Evolutionary conservation across 2,329 filamentous ascomycete species (phyloP), one percentile per base, ranked within the genome.

Genomic region (Didymella keratinophila): DNA sequence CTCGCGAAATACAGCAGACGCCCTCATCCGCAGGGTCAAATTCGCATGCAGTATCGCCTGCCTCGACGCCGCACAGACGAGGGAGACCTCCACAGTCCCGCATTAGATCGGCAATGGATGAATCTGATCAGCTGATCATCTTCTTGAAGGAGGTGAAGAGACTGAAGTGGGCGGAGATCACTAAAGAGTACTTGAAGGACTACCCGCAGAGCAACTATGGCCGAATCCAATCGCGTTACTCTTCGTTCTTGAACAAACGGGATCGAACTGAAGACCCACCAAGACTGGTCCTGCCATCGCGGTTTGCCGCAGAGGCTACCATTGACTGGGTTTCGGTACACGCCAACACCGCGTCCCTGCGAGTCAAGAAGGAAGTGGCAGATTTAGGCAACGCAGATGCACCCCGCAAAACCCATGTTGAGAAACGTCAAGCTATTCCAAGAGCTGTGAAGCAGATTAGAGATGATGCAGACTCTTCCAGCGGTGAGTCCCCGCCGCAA

Each of bases 71-170:
- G n/a, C 32, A 43, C n/a, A 11, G 14, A 0, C 30, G 4, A 23
- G 12, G 23, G 9, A 37, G 36, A 27, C 52, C 36, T 21, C 52
- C 20, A 12, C 10, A 34, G 5, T 25, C 41, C 18, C 25, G 43
- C 10, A 21, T 3, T n/a, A 7, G 14, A n/a, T 14, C 55, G 14
- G 36, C 64, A 12, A 61, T 68, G 21, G 68, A 73, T 44, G 14
- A 34, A 14, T 16, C 30, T 14, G 67, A 73, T 16, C 66, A 74
- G 25, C 60, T 78, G 8, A 63, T 82, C 0, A 74, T 78, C 5
- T 76, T 75, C 34, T 52, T 82, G 4, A 81, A 77, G 46, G 78
- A 80, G 52, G 75, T 77, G 0, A 74, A 78, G 34, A 63, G 65
- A 7, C 58, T 71, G 3, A 57, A 58, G 9, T 82, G 79, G 78